A percentile compares a stretch with the other conserved stretches of the same genome.
These are phyloP conservation scores for Amylocystis lapponica DNA, from an alignment of 768 basidiomycete species.

Conservation along the genomic window DNA sequence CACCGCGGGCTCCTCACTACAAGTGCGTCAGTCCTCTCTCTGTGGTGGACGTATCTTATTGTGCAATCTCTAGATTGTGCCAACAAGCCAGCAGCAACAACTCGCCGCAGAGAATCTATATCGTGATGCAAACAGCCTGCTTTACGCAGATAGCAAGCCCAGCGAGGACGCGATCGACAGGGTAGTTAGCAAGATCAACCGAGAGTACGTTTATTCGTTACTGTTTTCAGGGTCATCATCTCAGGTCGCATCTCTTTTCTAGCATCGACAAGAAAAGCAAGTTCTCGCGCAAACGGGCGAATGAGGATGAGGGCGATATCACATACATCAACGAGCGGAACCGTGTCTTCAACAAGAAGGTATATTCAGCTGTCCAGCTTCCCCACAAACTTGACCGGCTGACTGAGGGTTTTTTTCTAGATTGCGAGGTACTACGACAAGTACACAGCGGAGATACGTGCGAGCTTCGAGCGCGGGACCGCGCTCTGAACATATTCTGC, in stretches of 20 bases:
- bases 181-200: constrained; percentile 86
- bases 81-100: constrained; percentile 57
- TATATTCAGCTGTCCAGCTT: constrained; percentile 24
- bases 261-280: constrained; percentile 89
- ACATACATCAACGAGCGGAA: constrained; percentile 99
- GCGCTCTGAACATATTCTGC: constrained; percentile 68
- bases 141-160: constrained; percentile 95
- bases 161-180: constrained; percentile 93
- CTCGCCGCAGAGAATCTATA: constrained; percentile 79
- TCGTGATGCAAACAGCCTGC: constrained; percentile 86
- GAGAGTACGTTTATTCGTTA: constrained; percentile 63
- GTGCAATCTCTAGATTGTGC: constrained; percentile 34
- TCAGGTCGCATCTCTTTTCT: constrained; percentile 3
- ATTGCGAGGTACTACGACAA: constrained; percentile 96
- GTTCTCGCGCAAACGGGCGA: constrained; percentile 82
- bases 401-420: constrained; percentile 30
- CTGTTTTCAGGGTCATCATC: too few species aligned
- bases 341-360: constrained; percentile 98
- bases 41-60: constrained; percentile 6
- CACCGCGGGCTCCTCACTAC: constrained; percentile 34
- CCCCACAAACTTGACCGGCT: background rate
- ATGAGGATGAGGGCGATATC: constrained; percentile 93
- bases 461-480: constrained; percentile 96
- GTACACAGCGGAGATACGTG: constrained; percentile 92
- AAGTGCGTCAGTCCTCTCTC: constrained; percentile 25